Evolutionary conservation across 148 eudicot genomes (phyloP).

Genomic region (Simmondsia chinensis): DNA sequence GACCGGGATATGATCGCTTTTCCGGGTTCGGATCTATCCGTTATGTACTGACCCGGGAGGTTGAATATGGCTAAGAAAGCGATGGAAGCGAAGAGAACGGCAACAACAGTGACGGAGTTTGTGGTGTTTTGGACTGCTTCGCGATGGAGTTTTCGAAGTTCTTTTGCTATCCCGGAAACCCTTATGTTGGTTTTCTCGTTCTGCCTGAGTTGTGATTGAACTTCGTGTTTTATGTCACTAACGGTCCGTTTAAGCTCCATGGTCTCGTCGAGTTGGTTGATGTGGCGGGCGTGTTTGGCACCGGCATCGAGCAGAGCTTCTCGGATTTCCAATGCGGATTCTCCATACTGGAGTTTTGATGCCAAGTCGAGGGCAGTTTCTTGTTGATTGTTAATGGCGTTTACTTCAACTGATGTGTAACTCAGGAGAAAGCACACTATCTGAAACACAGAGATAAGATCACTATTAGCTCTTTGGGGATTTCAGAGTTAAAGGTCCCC

Average conservation of each 20-base stretch:
- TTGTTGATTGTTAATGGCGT: constrained; percentile 60
- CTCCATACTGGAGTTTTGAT: constrained; percentile 73
- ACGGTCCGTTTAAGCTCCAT: constrained; percentile 79
- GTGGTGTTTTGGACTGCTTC: constrained; percentile 89
- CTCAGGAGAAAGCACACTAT: constrained; percentile 47
- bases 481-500: neutral
- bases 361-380: constrained; percentile 93
- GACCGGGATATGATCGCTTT: constrained; percentile 44
- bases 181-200: constrained; percentile 72
- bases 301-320: constrained; percentile 62
- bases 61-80: constrained; percentile 83
- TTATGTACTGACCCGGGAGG: constrained; percentile 53
- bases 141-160: constrained; percentile 68
- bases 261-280: constrained; percentile 53
- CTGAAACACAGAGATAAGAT: constrained; percentile 30
- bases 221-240: constrained; percentile 85
- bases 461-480: no score
- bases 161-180: constrained; percentile 78
- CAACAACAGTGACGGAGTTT: constrained; percentile 81
- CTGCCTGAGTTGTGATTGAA: constrained; percentile 70
- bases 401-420: constrained; percentile 51
- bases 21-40: constrained; percentile 36
- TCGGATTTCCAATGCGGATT: constrained; percentile 40
- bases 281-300: constrained; percentile 55
- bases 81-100: constrained; percentile 80